Evolutionary conservation across 768 basidiomycete genomes (phyloP).

Genomic region (Trametes elegans): DNA sequence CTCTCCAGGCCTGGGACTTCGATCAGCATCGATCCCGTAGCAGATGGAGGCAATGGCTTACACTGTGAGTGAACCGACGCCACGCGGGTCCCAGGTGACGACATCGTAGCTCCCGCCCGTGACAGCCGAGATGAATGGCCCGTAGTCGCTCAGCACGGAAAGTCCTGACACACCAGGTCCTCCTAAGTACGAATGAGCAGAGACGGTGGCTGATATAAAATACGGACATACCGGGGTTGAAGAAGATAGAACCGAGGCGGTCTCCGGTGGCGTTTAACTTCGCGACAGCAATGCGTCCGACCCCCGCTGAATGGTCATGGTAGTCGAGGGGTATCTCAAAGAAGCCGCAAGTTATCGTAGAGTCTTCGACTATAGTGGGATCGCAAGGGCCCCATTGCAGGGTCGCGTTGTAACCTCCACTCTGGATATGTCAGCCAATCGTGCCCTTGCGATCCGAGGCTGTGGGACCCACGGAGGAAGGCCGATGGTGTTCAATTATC

Average conservation of each 20-base stretch:
- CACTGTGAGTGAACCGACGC: slow-evolving; percentile 8
- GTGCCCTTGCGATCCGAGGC: too few species aligned
- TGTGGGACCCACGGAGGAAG: too few species aligned
- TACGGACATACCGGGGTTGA: background rate
- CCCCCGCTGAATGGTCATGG: background rate
- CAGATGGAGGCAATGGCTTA: background rate
- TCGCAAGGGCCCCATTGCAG: slow-evolving; percentile 9
- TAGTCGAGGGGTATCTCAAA: slow-evolving; percentile 10
- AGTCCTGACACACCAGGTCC: slow-evolving; percentile 10
- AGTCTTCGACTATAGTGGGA: background rate
- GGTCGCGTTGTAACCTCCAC: too few species aligned
- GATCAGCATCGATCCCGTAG: background rate
- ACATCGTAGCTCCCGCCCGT: slow-evolving; percentile 12
- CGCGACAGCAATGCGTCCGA: background rate
- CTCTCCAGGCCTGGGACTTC: slow-evolving; percentile 3
- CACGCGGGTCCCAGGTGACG: slow-evolving; percentile 17
- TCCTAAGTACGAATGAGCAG: background rate
- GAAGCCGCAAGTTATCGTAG: background rate
- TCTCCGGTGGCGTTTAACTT: slow-evolving; percentile 1
- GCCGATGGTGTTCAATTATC: too few species aligned
- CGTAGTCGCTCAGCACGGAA: background rate
- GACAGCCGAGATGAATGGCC: background rate
- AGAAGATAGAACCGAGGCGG: background rate
- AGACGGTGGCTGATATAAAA: background rate
- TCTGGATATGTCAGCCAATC: too few species aligned